These are phyloP conservation scores for Diplosphaera chodatii DNA, from an alignment of 139 green algal genomes.

Conservation along the genomic window DNA sequence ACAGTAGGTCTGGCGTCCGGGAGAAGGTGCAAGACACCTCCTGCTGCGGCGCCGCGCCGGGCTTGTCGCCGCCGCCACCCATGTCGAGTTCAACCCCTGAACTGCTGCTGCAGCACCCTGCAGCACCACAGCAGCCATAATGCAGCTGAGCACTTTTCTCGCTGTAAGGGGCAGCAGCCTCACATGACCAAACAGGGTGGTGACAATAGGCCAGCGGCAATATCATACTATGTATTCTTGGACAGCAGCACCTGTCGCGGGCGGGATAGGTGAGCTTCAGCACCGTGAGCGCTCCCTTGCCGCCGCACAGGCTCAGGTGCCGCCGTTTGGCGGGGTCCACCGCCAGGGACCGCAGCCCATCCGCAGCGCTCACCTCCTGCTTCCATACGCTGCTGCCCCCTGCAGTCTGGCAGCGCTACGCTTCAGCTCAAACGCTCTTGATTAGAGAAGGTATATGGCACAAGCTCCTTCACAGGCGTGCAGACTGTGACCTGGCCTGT, in stretches of 20 bases:
- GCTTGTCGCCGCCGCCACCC: constrained; percentile 1
- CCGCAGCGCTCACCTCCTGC: constrained; percentile 33
- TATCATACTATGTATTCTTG: no score
- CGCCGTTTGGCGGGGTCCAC: constrained; percentile 57
- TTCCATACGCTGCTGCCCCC: constrained; percentile 24
- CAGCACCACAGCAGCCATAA: no score
- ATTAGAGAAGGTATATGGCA: no score
- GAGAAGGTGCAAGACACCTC: constrained; percentile 47
- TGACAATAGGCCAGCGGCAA: no score
- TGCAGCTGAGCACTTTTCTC: no score
- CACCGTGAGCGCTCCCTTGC: constrained; percentile 43
- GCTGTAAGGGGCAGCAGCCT: no score
- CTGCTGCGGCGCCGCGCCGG: not conserved
- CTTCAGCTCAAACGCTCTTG: no score
- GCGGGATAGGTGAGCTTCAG: constrained; percentile 31
- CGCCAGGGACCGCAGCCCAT: constrained; percentile 36
- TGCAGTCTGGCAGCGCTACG: constrained; percentile 8
- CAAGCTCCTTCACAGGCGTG: not conserved
- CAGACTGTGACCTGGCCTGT: constrained; percentile 54
- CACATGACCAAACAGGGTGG: no score
- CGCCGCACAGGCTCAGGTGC: constrained; percentile 48
- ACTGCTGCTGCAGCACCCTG: no score
- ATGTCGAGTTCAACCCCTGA: no score
- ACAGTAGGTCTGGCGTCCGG: constrained; percentile 49
- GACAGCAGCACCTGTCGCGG: constrained; percentile 14